Evolutionary conservation across 768 basidiomycete species (phyloP), one percentile per base, ranked within the genome.

Genomic region (Favolaschia claudopus): DNA sequence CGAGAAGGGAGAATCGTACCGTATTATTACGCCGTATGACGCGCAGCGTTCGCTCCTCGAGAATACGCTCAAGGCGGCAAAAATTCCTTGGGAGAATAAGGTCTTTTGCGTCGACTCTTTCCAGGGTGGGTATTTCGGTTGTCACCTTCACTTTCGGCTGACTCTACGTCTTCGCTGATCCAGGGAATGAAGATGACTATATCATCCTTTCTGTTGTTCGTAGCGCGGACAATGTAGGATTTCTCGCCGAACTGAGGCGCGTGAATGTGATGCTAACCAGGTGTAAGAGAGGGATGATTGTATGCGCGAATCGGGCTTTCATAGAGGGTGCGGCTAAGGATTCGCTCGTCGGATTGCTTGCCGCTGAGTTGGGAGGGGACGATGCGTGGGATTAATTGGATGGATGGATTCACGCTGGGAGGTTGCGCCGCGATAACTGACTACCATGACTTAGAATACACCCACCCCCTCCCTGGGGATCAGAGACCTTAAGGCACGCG

Each of bases 51-150:
- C 74, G 17, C 54, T 67, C 3, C 67, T 91, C 13, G 86, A 90
- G 67, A 72, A 73, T 4, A 67, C 71, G 12, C 71, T 92, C 10
- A 79, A 86, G 64, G 42, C 58, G 1, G 71, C 71, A 33, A 73
- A 77, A 0, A 70, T 91, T 0, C 64, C 72, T 2, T 87, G 83
- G 84, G 67, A 82, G 40, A 78, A 90, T 59, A 87, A 78, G 49
- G 85, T 85, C 55, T 92, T 89, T 75, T 90, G 88, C 69, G 85
- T 92, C 28, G 89, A 92, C 65, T 82, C 86, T 0, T 91, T 90
- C 65, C 89, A 89, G 79, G 88, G 87, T 85, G 63, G 49, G 70
- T 62, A 27, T 12, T 34, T 28, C 44, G n/a, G n/a, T n/a, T 38
- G 8, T 42, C 37, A 45, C 17, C 55, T 15, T 25, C 36, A 25